Conservation (phyloP, 495 filamentous ascomycete species). For the Aspergillus hancockii region DNA sequence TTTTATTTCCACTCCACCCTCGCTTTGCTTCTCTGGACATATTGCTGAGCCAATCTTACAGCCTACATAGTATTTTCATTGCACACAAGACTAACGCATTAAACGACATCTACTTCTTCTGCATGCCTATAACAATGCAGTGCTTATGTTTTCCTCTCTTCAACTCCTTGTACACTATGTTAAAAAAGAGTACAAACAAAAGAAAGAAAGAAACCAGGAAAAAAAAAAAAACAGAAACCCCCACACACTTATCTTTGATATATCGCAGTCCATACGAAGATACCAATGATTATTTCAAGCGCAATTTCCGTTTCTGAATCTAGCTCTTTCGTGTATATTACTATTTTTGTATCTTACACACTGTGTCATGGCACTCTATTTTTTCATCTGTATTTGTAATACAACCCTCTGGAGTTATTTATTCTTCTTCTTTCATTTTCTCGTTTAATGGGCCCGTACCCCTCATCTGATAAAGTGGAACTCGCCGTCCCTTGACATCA, state of each 20-base stretch:
- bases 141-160: background rate
- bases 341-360: background rate
- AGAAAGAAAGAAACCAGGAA: background rate
- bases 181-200: background rate
- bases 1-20: constrained; percentile 12
- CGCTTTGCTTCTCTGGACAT: constrained; percentile 3
- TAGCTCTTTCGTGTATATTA: background rate
- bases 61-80: background rate
- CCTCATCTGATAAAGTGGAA: background rate
- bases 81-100: background rate
- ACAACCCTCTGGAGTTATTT: background rate
- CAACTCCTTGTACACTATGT: background rate
- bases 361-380: background rate
- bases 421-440: background rate
- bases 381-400: background rate
- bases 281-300: background rate
- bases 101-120: background rate
- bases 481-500: too few relatives aligned
- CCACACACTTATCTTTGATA: background rate
- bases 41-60: background rate
- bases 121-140: background rate
- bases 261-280: background rate
- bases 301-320: background rate
- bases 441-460: background rate
- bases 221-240: background rate